A percentile compares a stretch with the other conserved stretches of the same genome.
Evolutionary conservation across 352 stramenopile genomes (phyloP).

Genomic region (Globisporangium megalacanthum): DNA sequence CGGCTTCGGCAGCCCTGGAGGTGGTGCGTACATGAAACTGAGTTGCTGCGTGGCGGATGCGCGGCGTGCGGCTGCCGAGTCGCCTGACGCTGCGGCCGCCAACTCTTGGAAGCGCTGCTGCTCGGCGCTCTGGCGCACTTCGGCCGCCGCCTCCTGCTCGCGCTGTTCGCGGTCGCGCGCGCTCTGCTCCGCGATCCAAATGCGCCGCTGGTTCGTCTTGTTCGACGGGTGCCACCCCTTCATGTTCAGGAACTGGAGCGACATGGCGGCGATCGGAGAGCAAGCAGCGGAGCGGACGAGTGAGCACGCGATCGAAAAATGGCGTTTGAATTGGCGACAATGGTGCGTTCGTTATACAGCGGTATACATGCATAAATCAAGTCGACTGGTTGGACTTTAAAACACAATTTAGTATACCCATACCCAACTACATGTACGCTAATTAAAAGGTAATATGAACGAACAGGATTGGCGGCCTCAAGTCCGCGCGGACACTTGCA

Average conservation of each 20-base stretch:
- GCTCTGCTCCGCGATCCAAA: constrained; percentile 82
- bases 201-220: constrained; percentile 79
- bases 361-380: too few species aligned
- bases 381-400: too few species aligned
- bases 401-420: too few species aligned
- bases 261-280: constrained; percentile 30
- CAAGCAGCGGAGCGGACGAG: neutral
- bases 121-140: constrained; percentile 62
- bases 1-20: constrained; percentile 50
- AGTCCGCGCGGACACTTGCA: constrained; percentile 12
- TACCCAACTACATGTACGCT: too few species aligned
- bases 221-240: constrained; percentile 78
- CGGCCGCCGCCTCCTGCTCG: constrained; percentile 55
- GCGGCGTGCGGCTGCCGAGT: constrained; percentile 35
- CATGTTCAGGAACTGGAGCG: constrained; percentile 75
- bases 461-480: constrained; percentile 25
- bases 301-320: too few species aligned
- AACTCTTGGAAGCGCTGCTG: constrained; percentile 48
- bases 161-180: constrained; percentile 36
- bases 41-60: constrained; percentile 50
- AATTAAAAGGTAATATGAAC: constrained; percentile 2
- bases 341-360: too few species aligned
- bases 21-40: constrained; percentile 69
- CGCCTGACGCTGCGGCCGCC: constrained; percentile 42
- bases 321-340: too few species aligned